Conservation (phyloP, 2,329 filamentous ascomycete genomes). For the Colletotrichum karsti region DNA sequence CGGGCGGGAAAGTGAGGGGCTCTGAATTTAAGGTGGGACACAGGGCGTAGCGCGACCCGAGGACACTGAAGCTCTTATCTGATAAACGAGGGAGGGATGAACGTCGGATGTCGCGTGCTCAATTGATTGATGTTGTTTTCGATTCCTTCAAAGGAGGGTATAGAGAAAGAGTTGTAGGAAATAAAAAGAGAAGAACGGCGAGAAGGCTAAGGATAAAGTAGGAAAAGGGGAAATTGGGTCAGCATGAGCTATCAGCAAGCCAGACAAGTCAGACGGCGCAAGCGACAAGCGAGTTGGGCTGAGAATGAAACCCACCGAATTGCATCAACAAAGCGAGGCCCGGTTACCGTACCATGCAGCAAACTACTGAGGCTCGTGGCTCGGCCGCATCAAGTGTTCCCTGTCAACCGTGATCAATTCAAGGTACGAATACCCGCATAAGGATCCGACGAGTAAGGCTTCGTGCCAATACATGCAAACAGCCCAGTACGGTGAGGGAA, state of each 20-base stretch:
- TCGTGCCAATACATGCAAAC: background rate
- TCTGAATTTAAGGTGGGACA: constrained; percentile 2
- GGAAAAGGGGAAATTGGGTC: constrained; percentile 1
- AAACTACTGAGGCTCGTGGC: constrained; percentile 8
- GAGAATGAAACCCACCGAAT: constrained; percentile 27
- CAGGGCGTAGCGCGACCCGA: background rate
- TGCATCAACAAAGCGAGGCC: constrained; percentile 1
- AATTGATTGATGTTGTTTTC: background rate
- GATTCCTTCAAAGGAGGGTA: no score
- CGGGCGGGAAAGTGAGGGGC: constrained; percentile 18
- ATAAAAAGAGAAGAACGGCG: background rate
- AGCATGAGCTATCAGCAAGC: background rate
- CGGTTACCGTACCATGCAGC: constrained; percentile 17
- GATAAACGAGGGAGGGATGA: background rate
- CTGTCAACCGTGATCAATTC: constrained; percentile 3
- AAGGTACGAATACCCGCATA: constrained; percentile 9
- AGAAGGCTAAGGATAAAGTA: background rate
- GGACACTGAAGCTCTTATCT: constrained; percentile 2
- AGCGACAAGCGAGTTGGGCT: constrained; percentile 17
- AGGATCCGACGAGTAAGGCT: constrained; percentile 1
- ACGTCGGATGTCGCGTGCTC: constrained; percentile 12
- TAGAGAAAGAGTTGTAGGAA: background rate
- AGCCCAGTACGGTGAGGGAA: background rate
- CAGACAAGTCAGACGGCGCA: background rate
- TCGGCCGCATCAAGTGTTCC: constrained; percentile 3